phyloP scores from a whole-genome alignment of 805 yeast genomes.

The Zygosaccharomyces pseudorouxii region DNA sequence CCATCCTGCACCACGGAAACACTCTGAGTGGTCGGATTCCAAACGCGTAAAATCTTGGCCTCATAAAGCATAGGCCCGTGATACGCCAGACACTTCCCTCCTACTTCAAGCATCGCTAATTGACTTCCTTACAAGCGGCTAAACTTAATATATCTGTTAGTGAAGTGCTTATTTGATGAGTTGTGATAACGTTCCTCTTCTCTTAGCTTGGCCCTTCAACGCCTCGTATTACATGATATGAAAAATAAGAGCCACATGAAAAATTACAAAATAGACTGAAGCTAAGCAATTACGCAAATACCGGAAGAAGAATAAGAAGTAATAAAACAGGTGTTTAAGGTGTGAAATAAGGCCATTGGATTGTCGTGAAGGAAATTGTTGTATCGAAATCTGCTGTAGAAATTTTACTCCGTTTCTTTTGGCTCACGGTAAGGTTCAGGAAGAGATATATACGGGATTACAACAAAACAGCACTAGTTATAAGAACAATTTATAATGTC shows the following conservation, averaged over 20 bases:
- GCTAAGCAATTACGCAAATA: background rate
- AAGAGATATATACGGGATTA: background rate
- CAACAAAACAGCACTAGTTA: background rate
- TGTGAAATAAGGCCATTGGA: background rate
- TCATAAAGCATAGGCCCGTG: slow-evolving; percentile 91
- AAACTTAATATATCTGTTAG: background rate
- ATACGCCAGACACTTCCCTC: slow-evolving; percentile 61
- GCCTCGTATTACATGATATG: background rate
- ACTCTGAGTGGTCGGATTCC: slow-evolving; percentile 46
- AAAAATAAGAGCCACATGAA: slow-evolving; percentile 1
- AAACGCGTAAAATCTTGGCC: slow-evolving; percentile 68
- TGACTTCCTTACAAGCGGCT: background rate
- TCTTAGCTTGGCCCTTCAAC: background rate
- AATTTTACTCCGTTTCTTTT: background rate
- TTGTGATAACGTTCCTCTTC: background rate
- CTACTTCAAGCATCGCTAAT: slow-evolving; percentile 22
- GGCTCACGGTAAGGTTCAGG: background rate
- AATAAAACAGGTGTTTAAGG: background rate
- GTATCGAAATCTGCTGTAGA: background rate
- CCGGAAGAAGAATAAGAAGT: background rate
- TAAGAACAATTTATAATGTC: background rate
- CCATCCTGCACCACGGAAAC: slow-evolving; percentile 39
- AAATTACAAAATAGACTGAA: slow-evolving; percentile 4
- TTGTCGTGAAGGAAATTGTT: background rate
- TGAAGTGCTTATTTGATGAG: background rate